Conservation (phyloP, 192 early-diverging fungal genomes). For the Linnemannia exigua region DNA sequence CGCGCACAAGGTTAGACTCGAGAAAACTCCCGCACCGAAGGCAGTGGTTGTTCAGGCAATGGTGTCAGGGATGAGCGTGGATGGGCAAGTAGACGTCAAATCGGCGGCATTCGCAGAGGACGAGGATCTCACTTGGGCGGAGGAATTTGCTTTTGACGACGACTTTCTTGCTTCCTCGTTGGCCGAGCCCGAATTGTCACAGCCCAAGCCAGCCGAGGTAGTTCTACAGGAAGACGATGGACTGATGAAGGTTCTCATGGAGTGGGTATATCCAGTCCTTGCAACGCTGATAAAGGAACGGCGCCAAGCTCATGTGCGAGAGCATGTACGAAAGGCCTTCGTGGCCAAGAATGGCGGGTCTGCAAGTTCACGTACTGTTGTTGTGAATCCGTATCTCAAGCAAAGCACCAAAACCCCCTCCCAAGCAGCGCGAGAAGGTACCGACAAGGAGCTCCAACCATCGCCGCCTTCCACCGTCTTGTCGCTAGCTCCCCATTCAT, state of each 20-base stretch:
- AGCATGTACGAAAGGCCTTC: not conserved
- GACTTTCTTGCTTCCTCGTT: conserved; percentile 5
- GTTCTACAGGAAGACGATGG: conserved; percentile 13
- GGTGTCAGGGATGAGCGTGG: not conserved
- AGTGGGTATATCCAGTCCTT: conserved; percentile 41
- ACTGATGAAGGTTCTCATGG: not conserved
- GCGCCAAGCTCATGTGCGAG: conserved; percentile 20
- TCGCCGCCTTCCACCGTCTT: not conserved
- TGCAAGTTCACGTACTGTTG: not conserved
- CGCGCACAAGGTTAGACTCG: not conserved
- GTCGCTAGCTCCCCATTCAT: not conserved
- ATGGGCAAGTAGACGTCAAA: not conserved
- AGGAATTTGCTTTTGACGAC: conserved; percentile 29
- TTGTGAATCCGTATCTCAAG: not conserved
- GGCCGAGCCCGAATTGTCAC: not conserved
- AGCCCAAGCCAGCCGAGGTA: not conserved
- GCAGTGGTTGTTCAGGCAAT: not conserved
- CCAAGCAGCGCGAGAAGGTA: not conserved
- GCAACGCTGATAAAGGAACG: conserved; percentile 12
- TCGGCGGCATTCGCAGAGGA: not conserved
- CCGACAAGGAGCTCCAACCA: not conserved
- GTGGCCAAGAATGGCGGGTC: not conserved
- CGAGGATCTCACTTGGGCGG: conserved; percentile 33
- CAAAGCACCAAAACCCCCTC: not conserved
- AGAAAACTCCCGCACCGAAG: not conserved